Evolutionary conservation across 352 stramenopile genomes (phyloP).

Genomic region (Globisporangium acanthophoron): DNA sequence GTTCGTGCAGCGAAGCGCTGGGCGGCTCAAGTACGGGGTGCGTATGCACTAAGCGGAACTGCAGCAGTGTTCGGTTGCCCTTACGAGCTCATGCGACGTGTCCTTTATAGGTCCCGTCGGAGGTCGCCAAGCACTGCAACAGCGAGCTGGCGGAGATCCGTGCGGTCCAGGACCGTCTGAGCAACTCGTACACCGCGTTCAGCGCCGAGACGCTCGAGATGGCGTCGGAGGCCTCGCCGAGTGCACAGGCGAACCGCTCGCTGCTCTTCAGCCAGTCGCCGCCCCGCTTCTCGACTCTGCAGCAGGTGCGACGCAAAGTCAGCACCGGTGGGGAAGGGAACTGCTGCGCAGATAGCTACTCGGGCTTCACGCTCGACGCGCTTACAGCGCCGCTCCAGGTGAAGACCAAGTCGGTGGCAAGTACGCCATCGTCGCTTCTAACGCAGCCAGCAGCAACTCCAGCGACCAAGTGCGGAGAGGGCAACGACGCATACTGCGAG

Average conservation of each 20-base stretch:
- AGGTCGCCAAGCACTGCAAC: conserved; percentile 50
- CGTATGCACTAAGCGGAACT: conserved; percentile 3
- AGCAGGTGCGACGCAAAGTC: background rate
- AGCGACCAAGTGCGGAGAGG: background rate
- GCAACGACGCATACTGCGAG: conserved; percentile 5
- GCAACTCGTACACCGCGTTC: conserved; percentile 61
- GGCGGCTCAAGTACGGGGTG: conserved; percentile 61
- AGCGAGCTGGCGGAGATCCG: conserved; percentile 37
- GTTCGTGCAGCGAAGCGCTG: conserved; percentile 56
- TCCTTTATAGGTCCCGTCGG: conserved; percentile 34
- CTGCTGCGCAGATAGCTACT: conserved; percentile 32
- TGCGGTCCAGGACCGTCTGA: conserved; percentile 38
- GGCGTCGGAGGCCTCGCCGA: conserved; percentile 9
- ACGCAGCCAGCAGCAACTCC: background rate
- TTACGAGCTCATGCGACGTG: background rate
- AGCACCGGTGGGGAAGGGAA: background rate
- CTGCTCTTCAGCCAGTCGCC: conserved; percentile 43
- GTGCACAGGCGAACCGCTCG: conserved; percentile 12
- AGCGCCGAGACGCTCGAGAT: conserved; percentile 52
- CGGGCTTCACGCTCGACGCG: conserved; percentile 36
- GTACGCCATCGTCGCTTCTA: background rate
- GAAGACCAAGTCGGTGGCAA: conserved; percentile 2
- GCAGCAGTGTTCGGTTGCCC: background rate
- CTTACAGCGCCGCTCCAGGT: conserved; percentile 21
- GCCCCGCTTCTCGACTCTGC: background rate